Base-by-base conservation (phyloP, 192 early-diverging fungal genomes). In the Endogone sp. region DNA sequence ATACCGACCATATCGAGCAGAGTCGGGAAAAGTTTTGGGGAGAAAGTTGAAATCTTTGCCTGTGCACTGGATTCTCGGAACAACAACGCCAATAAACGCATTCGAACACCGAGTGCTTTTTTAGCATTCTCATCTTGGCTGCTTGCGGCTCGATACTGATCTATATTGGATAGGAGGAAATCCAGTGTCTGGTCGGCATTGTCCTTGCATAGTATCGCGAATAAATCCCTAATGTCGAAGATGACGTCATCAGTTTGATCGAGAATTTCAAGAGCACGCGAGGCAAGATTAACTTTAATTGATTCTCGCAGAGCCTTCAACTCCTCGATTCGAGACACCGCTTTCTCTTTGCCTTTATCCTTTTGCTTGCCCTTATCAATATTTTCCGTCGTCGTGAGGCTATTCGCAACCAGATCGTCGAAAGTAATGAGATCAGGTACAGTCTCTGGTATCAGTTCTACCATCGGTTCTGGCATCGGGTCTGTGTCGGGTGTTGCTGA, bases 151-250 rank as follows among this genome's bases (percentile, higher is more conserved):
- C 67, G 29, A 59, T 63, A 22, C 56, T 64, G 20, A 32, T 56
- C 21, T 71, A 69, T 26, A 74, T 65, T 71, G 65, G 69, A 57
- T 72, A 44, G 13, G 37, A 44, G 37, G 37, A 44, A 44, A 44
- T 44, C 37, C 37, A 44, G 37, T 44, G 37, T 44, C 13, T 79
- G 63, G 3, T 69, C 60, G 64, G 72, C 77, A 66, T 85, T 73
- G 20, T 75, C 71, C 67, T 88, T 85, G 55, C 81, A 79, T 20
- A 89, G 30, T 11, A 88, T 69, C 8, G 82, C 80, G 25, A 91
- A 67, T 25, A 93, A 64, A 24, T 92, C 90, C 58, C 88, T 87
- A 3, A 92, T 71, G 27, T 82, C 75, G 71, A 91, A 94, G 13
- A 89, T 82, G 29, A 89, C 75, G 25, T 82, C 86, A 6, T 90